A percentile compares a stretch with the other conserved stretches of the same genome.
phyloP scores from a whole-genome alignment of 1,284 basidiomycete species.

The Malassezia brasiliensis region DNA sequence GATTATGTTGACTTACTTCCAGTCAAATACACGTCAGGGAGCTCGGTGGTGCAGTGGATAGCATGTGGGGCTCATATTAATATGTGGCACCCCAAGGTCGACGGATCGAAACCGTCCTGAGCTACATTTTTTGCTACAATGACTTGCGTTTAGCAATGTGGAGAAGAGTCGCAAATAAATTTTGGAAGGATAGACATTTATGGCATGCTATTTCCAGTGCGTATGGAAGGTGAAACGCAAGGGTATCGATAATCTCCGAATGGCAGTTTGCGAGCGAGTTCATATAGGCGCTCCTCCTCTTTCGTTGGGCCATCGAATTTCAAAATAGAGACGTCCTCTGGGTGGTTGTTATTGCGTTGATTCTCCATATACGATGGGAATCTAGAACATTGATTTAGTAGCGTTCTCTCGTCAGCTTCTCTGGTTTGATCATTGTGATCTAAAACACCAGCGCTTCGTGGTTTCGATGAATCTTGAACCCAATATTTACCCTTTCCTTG shows the following conservation, averaged over 20 bases:
- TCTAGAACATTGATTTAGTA: too few species aligned
- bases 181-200: too few species aligned
- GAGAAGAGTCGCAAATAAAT: too few species aligned
- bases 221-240: neutral
- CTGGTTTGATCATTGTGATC: too few species aligned
- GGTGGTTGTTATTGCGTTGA: too few species aligned
- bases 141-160: too few species aligned
- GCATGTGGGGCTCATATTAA: slow-evolving; percentile 22
- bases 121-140: slow-evolving; percentile 21
- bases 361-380: too few species aligned
- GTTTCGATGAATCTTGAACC: slow-evolving; percentile 20
- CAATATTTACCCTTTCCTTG: slow-evolving; percentile 61
- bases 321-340: too few species aligned
- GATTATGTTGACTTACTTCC: too few species aligned
- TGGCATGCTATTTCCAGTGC: neutral
- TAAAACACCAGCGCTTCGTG: too few species aligned
- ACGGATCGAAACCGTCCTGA: slow-evolving; percentile 21
- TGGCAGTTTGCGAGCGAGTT: slow-evolving; percentile 61
- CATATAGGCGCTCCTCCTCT: slow-evolving; percentile 61
- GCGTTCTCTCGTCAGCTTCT: too few species aligned
- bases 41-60: slow-evolving; percentile 23
- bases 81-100: slow-evolving; percentile 23
- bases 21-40: neutral
- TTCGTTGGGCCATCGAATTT: slow-evolving; percentile 58
- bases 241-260: slow-evolving; percentile 91